These are phyloP conservation scores for Rheum nobile DNA, from an alignment of 148 eudicot species.

Conservation along the genomic window DNA sequence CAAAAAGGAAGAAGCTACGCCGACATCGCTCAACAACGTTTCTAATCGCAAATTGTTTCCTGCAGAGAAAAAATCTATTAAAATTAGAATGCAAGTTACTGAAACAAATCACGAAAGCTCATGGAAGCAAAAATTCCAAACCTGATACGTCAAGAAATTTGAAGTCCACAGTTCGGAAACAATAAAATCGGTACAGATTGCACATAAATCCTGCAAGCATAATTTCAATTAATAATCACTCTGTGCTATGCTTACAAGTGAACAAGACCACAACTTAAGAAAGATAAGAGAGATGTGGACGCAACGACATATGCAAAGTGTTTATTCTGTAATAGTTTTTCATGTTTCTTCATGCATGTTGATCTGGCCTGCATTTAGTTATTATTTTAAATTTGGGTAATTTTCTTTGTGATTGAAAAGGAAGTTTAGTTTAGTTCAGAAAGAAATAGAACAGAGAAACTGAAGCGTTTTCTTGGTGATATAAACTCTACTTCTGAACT, in stretches of 20 bases:
- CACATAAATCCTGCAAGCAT: constrained; percentile 79
- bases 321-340: too few species aligned
- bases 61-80: not conserved
- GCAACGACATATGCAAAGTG: not conserved
- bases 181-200: constrained; percentile 93
- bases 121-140: constrained; percentile 18
- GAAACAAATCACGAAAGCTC: constrained; percentile 9
- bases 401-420: too few species aligned
- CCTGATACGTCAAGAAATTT: constrained; percentile 96
- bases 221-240: not conserved
- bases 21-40: not conserved
- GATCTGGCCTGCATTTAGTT: not conserved
- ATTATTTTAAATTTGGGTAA: too few species aligned
- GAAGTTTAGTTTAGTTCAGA: too few species aligned
- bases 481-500: too few species aligned
- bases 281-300: not conserved
- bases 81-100: not conserved
- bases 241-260: constrained; percentile 2
- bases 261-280: not conserved
- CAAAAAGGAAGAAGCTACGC: too few species aligned
- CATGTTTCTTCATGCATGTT: too few species aligned
- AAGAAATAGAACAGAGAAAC: too few species aligned
- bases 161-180: constrained; percentile 96
- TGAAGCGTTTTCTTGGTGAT: too few species aligned
- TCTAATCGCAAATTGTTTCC: not conserved